These are phyloP conservation scores for Amniculicola lignicola DNA, from an alignment of 495 filamentous ascomycete species.

Conservation along the genomic window DNA sequence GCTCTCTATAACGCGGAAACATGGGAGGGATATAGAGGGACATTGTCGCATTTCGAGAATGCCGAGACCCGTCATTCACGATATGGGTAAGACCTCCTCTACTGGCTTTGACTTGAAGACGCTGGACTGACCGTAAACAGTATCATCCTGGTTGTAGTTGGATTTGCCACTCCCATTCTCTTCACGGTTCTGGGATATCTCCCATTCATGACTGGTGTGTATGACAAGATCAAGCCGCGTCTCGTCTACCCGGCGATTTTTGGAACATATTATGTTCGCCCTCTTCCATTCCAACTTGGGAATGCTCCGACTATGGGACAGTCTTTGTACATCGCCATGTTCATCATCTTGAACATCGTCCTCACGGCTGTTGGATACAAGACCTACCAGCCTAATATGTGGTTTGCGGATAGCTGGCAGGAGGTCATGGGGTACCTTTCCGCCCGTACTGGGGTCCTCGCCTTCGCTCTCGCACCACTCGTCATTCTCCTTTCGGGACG, in stretches of 20 bases:
- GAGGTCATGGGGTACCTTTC: constrained; percentile 45
- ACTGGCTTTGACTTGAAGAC: neutral
- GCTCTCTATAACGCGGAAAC: neutral
- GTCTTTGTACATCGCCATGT: constrained; percentile 41
- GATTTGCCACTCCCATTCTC: constrained; percentile 17
- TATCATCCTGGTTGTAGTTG: constrained; percentile 7
- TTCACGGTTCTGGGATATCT: constrained; percentile 11
- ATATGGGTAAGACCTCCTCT: neutral
- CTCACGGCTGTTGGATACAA: constrained; percentile 35
- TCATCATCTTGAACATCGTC: constrained; percentile 22
- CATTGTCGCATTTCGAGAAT: constrained; percentile 8
- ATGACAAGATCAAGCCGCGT: constrained; percentile 15
- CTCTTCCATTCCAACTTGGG: constrained; percentile 35
- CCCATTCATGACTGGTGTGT: constrained; percentile 9
- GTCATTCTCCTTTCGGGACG: constrained; percentile 42
- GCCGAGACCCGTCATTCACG: constrained; percentile 8
- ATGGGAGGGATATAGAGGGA: neutral
- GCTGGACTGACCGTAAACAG: neutral
- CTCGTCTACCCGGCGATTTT: constrained; percentile 29
- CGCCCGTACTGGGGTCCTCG: constrained; percentile 44
- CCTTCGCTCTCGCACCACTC: constrained; percentile 40
- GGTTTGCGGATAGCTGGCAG: constrained; percentile 22
- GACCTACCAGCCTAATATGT: constrained; percentile 33
- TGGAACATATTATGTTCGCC: constrained; percentile 37
- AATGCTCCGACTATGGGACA: constrained; percentile 47